Percentiles rank a stretch among this genome's conserved stretches.
Conservation (phyloP, 345 rosid genomes). For the Anastatica hierochuntica region DNA sequence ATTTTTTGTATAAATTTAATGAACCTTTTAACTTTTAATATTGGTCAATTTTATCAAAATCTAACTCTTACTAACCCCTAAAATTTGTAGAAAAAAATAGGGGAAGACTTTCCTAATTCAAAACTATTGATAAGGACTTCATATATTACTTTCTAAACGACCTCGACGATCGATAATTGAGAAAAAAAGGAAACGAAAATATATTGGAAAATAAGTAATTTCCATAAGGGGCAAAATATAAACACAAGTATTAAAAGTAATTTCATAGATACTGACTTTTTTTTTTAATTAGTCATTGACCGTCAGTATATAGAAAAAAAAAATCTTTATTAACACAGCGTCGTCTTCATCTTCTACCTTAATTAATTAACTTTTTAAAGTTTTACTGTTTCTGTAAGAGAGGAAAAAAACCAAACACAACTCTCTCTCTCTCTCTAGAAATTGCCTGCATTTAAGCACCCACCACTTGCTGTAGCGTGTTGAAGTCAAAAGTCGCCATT, state of each 20-base stretch:
- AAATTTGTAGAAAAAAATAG: not conserved
- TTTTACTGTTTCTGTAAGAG: not conserved
- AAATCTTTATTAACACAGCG: not conserved
- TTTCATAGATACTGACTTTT: not conserved
- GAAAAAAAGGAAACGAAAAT: not conserved
- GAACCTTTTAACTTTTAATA: too few relatives aligned
- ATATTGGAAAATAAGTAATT: not conserved
- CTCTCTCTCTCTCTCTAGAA: slow-evolving; percentile 13
- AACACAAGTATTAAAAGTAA: not conserved
- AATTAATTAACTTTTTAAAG: not conserved
- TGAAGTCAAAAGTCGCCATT: slow-evolving; percentile 36
- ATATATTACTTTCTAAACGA: not conserved
- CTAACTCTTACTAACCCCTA: not conserved
- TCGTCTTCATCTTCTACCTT: slow-evolving; percentile 1
- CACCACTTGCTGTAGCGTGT: slow-evolving; percentile 29
- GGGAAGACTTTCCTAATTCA: slow-evolving; percentile 18
- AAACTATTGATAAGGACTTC: slow-evolving; percentile 5
- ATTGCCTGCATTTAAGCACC: slow-evolving; percentile 12
- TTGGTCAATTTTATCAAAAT: not conserved
- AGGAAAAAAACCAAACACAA: slow-evolving; percentile 14
- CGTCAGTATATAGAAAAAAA: not conserved
- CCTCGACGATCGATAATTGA: not conserved
- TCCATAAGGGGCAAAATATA: not conserved
- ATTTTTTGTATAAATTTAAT: too few relatives aligned
- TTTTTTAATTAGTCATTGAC: not conserved